phyloP scores from a whole-genome alignment of 202 grass and related monocot species.

The Schoenoplectus triqueter region DNA sequence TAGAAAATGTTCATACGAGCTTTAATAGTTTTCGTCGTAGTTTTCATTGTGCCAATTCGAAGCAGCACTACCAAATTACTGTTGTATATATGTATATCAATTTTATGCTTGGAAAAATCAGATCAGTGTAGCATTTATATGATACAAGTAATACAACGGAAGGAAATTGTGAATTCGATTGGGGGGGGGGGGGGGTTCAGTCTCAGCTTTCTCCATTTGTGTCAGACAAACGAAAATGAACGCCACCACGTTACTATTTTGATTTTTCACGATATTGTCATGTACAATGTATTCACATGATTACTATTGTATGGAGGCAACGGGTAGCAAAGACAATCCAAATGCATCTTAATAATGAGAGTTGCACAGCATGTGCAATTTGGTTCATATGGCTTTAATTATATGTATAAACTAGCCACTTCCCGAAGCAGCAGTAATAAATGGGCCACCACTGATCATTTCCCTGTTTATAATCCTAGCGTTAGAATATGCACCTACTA shows the following conservation, averaged over 20 bases:
- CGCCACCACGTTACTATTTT: neutral
- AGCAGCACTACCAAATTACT: neutral
- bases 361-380: slow-evolving; percentile 25
- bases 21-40: neutral
- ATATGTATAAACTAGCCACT: neutral
- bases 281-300: neutral
- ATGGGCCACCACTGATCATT: neutral
- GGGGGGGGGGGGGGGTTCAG: no score
- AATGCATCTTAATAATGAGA: neutral
- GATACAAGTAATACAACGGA: neutral
- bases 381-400: neutral
- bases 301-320: neutral
- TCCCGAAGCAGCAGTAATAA: slow-evolving; percentile 11
- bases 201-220: no score
- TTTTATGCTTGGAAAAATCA: neutral
- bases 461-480: slow-evolving; percentile 1
- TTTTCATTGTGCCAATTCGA: neutral
- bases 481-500: slow-evolving; percentile 13
- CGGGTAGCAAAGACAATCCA: neutral
- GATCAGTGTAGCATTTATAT: neutral
- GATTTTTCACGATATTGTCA: neutral
- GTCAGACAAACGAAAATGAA: neutral
- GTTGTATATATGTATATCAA: no score
- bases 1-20: slow-evolving; percentile 30
- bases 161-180: neutral